Conservation (phyloP, 1,284 basidiomycete species). For the Cryptococcus maquisensis region DNA sequence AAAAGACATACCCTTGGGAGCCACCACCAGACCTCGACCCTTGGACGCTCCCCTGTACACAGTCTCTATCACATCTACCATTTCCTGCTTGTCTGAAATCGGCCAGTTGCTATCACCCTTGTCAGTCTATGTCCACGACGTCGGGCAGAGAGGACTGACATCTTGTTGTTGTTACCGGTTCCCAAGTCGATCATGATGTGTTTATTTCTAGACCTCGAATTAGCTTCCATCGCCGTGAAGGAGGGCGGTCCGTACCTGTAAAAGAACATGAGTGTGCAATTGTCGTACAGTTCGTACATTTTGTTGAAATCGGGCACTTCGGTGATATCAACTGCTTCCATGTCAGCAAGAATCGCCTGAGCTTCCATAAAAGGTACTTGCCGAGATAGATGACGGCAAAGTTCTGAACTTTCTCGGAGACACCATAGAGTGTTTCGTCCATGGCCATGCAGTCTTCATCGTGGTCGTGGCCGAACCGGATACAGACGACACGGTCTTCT, state of each 20-base stretch:
- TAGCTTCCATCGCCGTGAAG: not conserved
- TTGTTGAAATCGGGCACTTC: conserved; percentile 99
- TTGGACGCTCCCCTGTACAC: conserved; percentile 97
- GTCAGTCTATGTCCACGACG: not conserved
- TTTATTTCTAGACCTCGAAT: conserved; percentile 69
- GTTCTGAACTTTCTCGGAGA: conserved; percentile 95
- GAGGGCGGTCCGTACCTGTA: conserved; percentile 62
- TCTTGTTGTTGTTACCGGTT: conserved; percentile 99
- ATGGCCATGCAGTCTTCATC: conserved; percentile 96
- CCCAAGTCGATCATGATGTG: conserved; percentile 99
- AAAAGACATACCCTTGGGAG: conserved; percentile 72
- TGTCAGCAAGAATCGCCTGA: conserved; percentile 4
- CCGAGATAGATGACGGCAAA: conserved; percentile 90
- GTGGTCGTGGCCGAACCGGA: conserved; percentile 94
- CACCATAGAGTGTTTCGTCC: conserved; percentile 93
- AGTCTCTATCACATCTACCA: conserved; percentile 98
- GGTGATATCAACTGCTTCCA: conserved; percentile 75
- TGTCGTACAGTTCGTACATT: conserved; percentile 71
- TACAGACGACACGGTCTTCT: conserved; percentile 90
- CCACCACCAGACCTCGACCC: conserved; percentile 95
- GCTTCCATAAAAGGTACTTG: conserved; percentile 11
- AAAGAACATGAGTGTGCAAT: conserved; percentile 97
- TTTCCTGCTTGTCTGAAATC: conserved; percentile 94
- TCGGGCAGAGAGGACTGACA: conserved; percentile 56
- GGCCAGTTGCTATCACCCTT: conserved; percentile 74